phyloP scores from a whole-genome alignment of 2,329 filamentous ascomycete species.

The Dactylonectria estremocensis region DNA sequence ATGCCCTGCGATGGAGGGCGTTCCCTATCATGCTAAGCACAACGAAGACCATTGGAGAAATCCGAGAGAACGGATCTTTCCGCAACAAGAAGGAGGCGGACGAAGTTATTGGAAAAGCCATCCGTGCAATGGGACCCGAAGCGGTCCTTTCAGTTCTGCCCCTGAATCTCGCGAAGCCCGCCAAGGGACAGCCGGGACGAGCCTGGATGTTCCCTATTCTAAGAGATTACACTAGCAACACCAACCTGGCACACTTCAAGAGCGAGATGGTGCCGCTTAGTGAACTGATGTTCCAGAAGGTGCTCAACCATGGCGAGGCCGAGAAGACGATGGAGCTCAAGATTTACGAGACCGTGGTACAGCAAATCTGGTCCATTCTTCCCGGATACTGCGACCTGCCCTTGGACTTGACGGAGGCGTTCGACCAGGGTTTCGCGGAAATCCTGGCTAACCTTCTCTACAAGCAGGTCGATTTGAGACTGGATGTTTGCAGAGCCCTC shows the following conservation, averaged over 20 bases:
- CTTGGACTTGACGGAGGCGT: slow-evolving; percentile 80
- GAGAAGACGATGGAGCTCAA: slow-evolving; percentile 97
- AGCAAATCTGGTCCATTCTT: slow-evolving; percentile 94
- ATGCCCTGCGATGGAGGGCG: slow-evolving; percentile 87
- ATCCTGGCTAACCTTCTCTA: slow-evolving; percentile 93
- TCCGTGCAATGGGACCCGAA: slow-evolving; percentile 91
- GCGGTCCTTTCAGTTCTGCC: slow-evolving; percentile 87
- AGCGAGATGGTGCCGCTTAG: slow-evolving; percentile 90
- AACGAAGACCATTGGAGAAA: slow-evolving; percentile 85
- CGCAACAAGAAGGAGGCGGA: slow-evolving; percentile 96
- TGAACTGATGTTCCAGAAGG: slow-evolving; percentile 89
- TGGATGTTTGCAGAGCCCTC: slow-evolving; percentile 88
- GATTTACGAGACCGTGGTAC: slow-evolving; percentile 96
- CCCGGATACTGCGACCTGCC: slow-evolving; percentile 97
- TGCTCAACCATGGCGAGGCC: slow-evolving; percentile 84
- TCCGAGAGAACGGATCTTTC: slow-evolving; percentile 91
- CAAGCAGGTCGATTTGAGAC: slow-evolving; percentile 87
- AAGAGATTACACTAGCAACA: slow-evolving; percentile 91
- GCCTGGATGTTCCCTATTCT: slow-evolving; percentile 96
- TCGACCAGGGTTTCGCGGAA: slow-evolving; percentile 92
- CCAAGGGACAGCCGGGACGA: slow-evolving; percentile 83
- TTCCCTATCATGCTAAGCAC: slow-evolving; percentile 83
- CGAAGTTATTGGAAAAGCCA: slow-evolving; percentile 87
- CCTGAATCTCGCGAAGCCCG: slow-evolving; percentile 85
- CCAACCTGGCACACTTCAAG: slow-evolving; percentile 87